Conservation (phyloP, 768 basidiomycete genomes). For the Amanita phalloides region DNA sequence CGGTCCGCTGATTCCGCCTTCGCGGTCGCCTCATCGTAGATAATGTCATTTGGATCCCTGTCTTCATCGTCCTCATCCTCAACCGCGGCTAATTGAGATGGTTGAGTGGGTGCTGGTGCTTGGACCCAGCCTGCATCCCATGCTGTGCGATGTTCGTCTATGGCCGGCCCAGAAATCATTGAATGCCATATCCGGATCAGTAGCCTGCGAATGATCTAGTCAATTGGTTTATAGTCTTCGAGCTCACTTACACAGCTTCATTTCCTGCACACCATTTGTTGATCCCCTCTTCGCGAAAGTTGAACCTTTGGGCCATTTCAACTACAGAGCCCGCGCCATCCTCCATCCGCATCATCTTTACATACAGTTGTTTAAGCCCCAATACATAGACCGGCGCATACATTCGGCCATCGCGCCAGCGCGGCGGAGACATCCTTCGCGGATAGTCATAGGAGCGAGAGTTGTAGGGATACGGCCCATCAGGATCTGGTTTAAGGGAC, state of each 20-base stretch:
- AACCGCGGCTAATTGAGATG: background rate
- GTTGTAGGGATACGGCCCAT: background rate
- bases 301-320: constrained; percentile 22
- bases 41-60: constrained; percentile 20
- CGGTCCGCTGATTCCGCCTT: background rate
- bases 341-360: constrained; percentile 25
- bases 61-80: constrained; percentile 19
- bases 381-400: constrained; percentile 27
- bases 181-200: constrained; percentile 33
- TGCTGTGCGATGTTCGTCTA: constrained; percentile 31
- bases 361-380: constrained; percentile 27
- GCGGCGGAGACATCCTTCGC: background rate
- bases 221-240: background rate
- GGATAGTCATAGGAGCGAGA: background rate
- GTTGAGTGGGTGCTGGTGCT: background rate
- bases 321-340: constrained; percentile 13
- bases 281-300: constrained; percentile 16
- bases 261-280: constrained; percentile 38
- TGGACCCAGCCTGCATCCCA: constrained; percentile 7
- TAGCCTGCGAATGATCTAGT: constrained; percentile 17
- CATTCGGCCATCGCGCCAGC: background rate
- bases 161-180: constrained; percentile 33
- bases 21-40: background rate
- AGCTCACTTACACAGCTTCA: constrained; percentile 33
- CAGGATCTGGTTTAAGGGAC: background rate